phyloP scores from a whole-genome alignment of 2,329 filamentous ascomycete genomes.

The Paraphaeosphaeria minitans region DNA sequence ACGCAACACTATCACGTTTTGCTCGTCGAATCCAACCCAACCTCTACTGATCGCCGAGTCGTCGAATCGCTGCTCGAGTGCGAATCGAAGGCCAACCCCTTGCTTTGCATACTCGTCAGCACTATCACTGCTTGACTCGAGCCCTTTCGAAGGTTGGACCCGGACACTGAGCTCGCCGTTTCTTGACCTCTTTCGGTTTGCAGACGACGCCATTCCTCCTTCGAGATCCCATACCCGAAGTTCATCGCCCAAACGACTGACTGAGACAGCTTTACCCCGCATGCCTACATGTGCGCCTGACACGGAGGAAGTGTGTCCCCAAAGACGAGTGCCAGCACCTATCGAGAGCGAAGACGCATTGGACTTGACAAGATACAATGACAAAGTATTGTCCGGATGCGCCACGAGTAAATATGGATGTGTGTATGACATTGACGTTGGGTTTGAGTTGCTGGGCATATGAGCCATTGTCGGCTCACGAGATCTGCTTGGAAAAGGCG shows the following conservation, averaged over 20 bases:
- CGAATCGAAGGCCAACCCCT: conserved; percentile 40
- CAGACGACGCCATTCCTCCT: conserved; percentile 61
- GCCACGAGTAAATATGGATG: conserved; percentile 87
- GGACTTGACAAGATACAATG: conserved; percentile 80
- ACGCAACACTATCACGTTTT: conserved; percentile 85
- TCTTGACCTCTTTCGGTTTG: conserved; percentile 48
- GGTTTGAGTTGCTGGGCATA: conserved; percentile 42
- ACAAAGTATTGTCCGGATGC: conserved; percentile 84
- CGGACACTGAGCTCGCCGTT: conserved; percentile 60
- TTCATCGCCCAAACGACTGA: conserved; percentile 74
- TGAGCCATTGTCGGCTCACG: conserved; percentile 26
- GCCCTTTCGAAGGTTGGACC: conserved; percentile 51
- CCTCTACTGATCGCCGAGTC: conserved; percentile 55
- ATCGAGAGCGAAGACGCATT: conserved; percentile 69
- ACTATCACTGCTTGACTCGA: conserved; percentile 20
- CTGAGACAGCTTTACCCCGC: conserved; percentile 86
- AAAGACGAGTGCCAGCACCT: conserved; percentile 75
- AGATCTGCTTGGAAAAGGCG: conserved; percentile 30
- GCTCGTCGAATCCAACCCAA: conserved; percentile 88
- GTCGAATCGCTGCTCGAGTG: conserved; percentile 43
- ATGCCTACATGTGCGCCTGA: conserved; percentile 83
- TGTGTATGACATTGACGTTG: conserved; percentile 59
- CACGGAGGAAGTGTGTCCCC: conserved; percentile 91
- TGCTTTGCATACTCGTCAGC: conserved; percentile 32
- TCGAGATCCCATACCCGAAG: conserved; percentile 87